These are phyloP conservation scores for Talaromyces adpressus DNA, from an alignment of 495 filamentous ascomycete species.

Conservation along the genomic window DNA sequence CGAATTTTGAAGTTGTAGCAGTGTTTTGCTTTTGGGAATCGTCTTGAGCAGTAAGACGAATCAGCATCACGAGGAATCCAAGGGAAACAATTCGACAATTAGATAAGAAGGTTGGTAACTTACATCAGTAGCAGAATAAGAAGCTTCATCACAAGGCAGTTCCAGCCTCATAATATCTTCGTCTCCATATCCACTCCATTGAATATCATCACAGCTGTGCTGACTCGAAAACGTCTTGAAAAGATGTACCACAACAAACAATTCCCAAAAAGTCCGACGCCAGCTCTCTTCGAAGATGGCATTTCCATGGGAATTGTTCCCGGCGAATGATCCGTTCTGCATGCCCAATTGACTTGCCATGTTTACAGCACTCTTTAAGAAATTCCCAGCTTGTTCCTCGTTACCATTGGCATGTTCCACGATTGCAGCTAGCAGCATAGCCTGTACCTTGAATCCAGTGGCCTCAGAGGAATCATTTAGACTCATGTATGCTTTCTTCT, in stretches of 20 bases:
- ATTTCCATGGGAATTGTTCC: slow-evolving; percentile 25
- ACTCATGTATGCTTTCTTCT: slow-evolving; percentile 15
- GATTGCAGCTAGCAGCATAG: slow-evolving; percentile 60
- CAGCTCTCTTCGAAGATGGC: slow-evolving; percentile 60
- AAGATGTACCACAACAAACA: slow-evolving; percentile 53
- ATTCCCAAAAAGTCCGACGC: slow-evolving; percentile 78
- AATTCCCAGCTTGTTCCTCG: slow-evolving; percentile 48
- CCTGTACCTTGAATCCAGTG: slow-evolving; percentile 65
- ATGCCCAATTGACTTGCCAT: slow-evolving; percentile 63
- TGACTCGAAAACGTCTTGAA: not conserved
- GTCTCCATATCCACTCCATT: not conserved
- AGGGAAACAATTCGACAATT: not conserved
- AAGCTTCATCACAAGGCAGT: slow-evolving; percentile 16
- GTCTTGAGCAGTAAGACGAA: not conserved
- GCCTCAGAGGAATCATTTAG: slow-evolving; percentile 41
- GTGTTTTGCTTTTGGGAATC: not conserved
- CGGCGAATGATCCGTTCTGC: slow-evolving; percentile 44
- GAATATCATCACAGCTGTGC: not conserved
- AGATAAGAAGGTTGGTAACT: not conserved
- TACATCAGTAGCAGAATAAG: slow-evolving; percentile 8
- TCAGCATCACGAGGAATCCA: not conserved
- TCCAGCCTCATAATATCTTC: slow-evolving; percentile 12
- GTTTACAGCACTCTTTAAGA: slow-evolving; percentile 55
- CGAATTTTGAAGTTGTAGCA: not conserved
- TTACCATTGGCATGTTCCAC: slow-evolving; percentile 59